Conservation (phyloP, 768 basidiomycete species). For the Mycena capillaripes region DNA sequence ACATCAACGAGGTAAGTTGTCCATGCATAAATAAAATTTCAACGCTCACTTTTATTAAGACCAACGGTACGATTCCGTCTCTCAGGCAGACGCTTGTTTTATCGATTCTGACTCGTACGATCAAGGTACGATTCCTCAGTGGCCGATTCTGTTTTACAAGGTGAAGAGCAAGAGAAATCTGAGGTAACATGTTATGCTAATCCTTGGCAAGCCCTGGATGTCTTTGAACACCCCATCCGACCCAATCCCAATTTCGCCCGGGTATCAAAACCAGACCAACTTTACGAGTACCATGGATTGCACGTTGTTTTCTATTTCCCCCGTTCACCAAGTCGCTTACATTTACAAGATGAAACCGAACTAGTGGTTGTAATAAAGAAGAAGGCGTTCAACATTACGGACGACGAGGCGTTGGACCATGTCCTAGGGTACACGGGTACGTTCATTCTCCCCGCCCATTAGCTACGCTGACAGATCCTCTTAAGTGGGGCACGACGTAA, state of each 20-base stretch:
- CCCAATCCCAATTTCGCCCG: slow-evolving; percentile 43
- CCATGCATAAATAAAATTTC: background rate
- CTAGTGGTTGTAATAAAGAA: slow-evolving; percentile 58
- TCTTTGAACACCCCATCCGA: slow-evolving; percentile 45
- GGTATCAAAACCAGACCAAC: slow-evolving; percentile 41
- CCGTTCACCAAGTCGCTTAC: too few relatives aligned
- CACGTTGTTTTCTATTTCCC: too few relatives aligned
- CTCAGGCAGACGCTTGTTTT: too few relatives aligned
- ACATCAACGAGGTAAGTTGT: slow-evolving; percentile 47
- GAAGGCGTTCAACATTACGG: slow-evolving; percentile 57
- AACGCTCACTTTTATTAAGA: slow-evolving; percentile 33
- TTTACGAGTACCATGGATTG: slow-evolving; percentile 51
- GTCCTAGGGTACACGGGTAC: slow-evolving; percentile 52
- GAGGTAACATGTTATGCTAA: slow-evolving; percentile 13
- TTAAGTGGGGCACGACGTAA: slow-evolving; percentile 58
- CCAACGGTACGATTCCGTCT: slow-evolving; percentile 41
- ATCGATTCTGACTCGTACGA: background rate
- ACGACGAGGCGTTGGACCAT: slow-evolving; percentile 56
- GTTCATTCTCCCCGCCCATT: background rate
- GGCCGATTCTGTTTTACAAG: slow-evolving; percentile 48
- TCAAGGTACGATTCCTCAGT: slow-evolving; percentile 46
- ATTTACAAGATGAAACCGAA: slow-evolving; percentile 48
- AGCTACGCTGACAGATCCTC: too few relatives aligned
- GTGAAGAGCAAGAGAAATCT: background rate
- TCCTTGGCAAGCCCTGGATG: slow-evolving; percentile 48